Percentiles rank a stretch among this genome's conserved stretches.
These are phyloP conservation scores for Albizia julibrissin DNA, from an alignment of 306 rosid genomes.

Conservation along the genomic window DNA sequence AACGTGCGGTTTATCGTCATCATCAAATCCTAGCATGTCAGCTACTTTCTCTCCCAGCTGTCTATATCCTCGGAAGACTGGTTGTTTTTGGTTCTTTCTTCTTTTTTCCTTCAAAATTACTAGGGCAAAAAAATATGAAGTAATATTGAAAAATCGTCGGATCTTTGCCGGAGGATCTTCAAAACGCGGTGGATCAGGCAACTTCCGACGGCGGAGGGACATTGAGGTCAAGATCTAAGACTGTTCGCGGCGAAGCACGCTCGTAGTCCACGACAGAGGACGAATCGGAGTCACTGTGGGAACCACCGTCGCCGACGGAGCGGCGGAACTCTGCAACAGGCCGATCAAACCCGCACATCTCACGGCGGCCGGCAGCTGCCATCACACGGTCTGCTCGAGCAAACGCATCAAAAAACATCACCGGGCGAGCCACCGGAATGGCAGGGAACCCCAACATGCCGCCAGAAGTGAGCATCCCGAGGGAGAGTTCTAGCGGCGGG, in stretches of 20 bases:
- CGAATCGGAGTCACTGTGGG: constrained; percentile 56
- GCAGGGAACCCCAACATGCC: constrained; percentile 23
- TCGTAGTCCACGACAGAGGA: constrained; percentile 56
- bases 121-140: neutral
- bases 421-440: constrained; percentile 40
- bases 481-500: constrained; percentile 37
- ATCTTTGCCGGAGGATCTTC: neutral
- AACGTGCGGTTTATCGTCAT: constrained; percentile 1
- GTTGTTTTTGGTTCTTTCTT: neutral
- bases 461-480: constrained; percentile 12
- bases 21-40: neutral
- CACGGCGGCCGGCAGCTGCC: neutral
- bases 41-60: neutral
- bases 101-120: neutral
- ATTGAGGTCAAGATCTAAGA: constrained; percentile 69
- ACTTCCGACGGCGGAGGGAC: constrained; percentile 53
- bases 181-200: constrained; percentile 36
- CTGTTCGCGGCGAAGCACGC: constrained; percentile 15
- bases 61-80: neutral
- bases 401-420: constrained; percentile 52
- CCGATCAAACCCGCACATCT: constrained; percentile 33
- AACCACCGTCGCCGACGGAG: constrained; percentile 7
- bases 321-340: neutral
- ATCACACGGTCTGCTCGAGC: constrained; percentile 28
- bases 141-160: neutral